Evolutionary conservation across 495 filamentous ascomycete species (phyloP).

Genomic region (Pyronema omphalodes): DNA sequence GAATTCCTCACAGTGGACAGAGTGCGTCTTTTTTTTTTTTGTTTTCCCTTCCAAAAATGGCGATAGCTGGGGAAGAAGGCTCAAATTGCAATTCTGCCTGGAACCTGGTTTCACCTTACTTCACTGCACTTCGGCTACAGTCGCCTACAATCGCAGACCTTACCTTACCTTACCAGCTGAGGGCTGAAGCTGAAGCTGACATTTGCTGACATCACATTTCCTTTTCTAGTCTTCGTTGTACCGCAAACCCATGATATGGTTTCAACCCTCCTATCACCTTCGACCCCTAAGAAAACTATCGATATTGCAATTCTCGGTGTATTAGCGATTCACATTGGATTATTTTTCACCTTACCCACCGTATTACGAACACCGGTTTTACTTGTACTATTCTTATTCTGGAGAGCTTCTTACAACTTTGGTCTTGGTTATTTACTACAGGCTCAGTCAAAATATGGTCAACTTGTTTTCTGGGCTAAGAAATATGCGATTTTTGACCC

Average conservation of each 20-base stretch:
- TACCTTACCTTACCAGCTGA: too few species aligned
- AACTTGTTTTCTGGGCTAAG: slow-evolving; percentile 73
- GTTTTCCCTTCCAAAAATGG: background rate
- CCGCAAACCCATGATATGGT: slow-evolving; percentile 98
- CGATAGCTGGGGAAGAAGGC: too few species aligned
- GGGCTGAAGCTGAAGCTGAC: too few species aligned
- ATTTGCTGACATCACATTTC: too few species aligned
- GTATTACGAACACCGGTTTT: slow-evolving; percentile 53
- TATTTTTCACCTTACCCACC: slow-evolving; percentile 52
- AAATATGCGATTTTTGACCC: slow-evolving; percentile 67
- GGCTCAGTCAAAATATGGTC: slow-evolving; percentile 73
- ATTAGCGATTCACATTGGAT: slow-evolving; percentile 50
- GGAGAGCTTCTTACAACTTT: slow-evolving; percentile 78
- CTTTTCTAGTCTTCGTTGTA: slow-evolving; percentile 64
- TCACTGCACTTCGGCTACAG: too few species aligned
- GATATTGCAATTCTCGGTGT: slow-evolving; percentile 69
- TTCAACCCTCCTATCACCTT: slow-evolving; percentile 86
- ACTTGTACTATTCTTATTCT: slow-evolving; percentile 70
- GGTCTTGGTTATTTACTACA: slow-evolving; percentile 84
- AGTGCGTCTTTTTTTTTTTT: background rate
- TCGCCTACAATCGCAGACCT: too few species aligned
- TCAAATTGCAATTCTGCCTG: too few species aligned
- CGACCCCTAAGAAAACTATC: slow-evolving; percentile 82
- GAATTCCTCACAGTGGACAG: background rate
- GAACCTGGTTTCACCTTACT: too few species aligned